Base-by-base conservation (phyloP, 371 early-diverging fungal species). In the Syncephalis plumigaleata region DNA sequence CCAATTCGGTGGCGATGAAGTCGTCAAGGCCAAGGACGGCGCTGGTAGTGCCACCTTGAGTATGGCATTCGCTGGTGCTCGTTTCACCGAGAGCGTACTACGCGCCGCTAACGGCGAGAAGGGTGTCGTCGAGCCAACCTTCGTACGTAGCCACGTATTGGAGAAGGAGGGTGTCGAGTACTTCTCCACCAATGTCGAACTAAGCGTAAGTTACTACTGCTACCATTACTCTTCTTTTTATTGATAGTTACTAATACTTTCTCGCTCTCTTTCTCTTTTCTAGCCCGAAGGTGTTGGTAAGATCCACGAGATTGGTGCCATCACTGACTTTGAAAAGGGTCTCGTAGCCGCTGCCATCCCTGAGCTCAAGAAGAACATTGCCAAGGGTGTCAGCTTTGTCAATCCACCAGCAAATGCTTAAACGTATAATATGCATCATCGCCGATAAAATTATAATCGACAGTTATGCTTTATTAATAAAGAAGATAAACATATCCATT, bases 1-100 rank as follows among this genome's bases (percentile, higher is more conserved):
- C 52, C 92, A 91, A 63, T 91, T 71, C 64, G 92, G 89, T 58
- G 92, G 92, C 52, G 92, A 91, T 59, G 92, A 91, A 63, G 92
- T 91, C 51, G 89, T 91, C 60, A 81, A 87, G 72, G 92, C 92
- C 52, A 91, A 91, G 73, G 80, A 72, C 50, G 80, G 80, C 44
- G 68, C 75, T 44, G 80, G 80, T 46, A 80, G 79, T 23, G 88
- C 91, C 27, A 91, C 91, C 9, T 67, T 91, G 13, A 84, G 84
- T 37, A 87, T 91, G 91, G 91, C 91, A 16, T 83, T 67, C 47
- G 91, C 91, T 47, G 92, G 87, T 56, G 86, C 87, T 38, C 81
- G 84, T 36, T 91, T 91, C 58, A 72, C 80, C 21, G 56, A 73
- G 54, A 68, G 72, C 22, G 57, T 91, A 17, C 55, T 87, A 11